Evolutionary conservation across 768 basidiomycete genomes (phyloP).

Genomic region (Naganishia antarctica): DNA sequence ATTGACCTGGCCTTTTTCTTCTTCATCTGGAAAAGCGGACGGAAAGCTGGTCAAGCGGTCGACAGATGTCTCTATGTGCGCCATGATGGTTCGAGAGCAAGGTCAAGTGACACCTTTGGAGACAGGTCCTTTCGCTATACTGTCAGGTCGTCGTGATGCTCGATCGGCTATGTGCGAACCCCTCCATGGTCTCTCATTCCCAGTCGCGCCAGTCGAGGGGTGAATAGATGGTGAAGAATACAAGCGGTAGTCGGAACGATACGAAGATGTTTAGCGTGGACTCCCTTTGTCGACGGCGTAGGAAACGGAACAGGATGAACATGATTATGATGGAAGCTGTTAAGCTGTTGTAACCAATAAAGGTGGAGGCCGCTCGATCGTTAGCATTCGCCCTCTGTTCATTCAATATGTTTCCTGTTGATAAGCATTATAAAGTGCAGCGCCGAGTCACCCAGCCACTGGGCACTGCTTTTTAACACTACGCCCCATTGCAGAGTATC

Average conservation of each 20-base stretch:
- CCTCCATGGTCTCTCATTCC: not conserved
- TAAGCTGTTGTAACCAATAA: not conserved
- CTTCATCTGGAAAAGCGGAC: slow-evolving; percentile 88
- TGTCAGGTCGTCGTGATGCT: not conserved
- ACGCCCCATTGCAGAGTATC: too few species aligned
- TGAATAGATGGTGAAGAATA: not conserved
- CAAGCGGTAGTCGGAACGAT: not conserved
- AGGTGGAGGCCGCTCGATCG: slow-evolving; percentile 15
- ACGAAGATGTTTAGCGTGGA: not conserved
- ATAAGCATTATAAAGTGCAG: too few species aligned
- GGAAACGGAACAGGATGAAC: too few species aligned
- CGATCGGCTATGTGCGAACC: not conserved
- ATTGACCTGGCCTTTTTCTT: slow-evolving; percentile 80
- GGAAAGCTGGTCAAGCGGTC: slow-evolving; percentile 70
- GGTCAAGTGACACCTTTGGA: not conserved
- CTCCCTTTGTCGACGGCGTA: slow-evolving; percentile 2
- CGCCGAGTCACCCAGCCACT: too few species aligned
- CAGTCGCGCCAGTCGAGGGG: too few species aligned
- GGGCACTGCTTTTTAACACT: too few species aligned
- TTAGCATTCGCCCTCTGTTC: not conserved
- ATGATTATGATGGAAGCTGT: not conserved
- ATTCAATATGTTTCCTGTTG: not conserved
- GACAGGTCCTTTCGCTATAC: not conserved
- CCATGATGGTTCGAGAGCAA: not conserved
- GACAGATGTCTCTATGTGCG: slow-evolving; percentile 21